phyloP scores from a whole-genome alignment of 2,329 filamentous ascomycete genomes.

The Fusarium sp. region DNA sequence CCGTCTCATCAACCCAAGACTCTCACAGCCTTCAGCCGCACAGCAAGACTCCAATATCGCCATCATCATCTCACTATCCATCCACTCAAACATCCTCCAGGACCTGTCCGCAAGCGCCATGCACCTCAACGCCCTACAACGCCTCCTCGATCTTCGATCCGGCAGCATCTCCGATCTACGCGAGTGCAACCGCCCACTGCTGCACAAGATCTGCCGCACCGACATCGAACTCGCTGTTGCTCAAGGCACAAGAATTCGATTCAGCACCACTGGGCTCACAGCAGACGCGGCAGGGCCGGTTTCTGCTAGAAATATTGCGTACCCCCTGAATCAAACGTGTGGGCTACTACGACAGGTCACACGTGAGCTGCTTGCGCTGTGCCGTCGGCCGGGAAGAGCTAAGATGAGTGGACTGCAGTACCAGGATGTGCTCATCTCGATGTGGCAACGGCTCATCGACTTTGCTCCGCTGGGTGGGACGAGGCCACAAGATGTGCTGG shows the following conservation, averaged over 20 bases:
- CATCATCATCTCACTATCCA: conserved; percentile 32
- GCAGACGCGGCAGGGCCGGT: conserved; percentile 11
- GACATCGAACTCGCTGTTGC: conserved; percentile 21
- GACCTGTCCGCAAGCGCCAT: conserved; percentile 15
- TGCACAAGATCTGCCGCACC: conserved; percentile 37
- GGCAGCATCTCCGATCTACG: conserved; percentile 13
- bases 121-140: conserved; percentile 31
- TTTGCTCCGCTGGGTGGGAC: conserved; percentile 17
- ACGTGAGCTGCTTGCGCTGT: conserved; percentile 19
- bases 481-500: conserved; percentile 17
- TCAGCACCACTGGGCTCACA: conserved; percentile 14
- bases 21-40: conserved; percentile 11
- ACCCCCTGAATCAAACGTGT: conserved; percentile 19
- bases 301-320: not conserved
- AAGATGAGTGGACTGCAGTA: conserved; percentile 25
- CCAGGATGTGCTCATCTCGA: conserved; percentile 28
- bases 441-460: conserved; percentile 27
- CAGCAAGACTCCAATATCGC: conserved; percentile 32
- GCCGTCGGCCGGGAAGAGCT: conserved; percentile 8
- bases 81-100: conserved; percentile 31
- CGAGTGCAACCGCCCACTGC: conserved; percentile 17
- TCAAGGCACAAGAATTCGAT: conserved; percentile 20
- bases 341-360: conserved; percentile 8
- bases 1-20: conserved; percentile 26
- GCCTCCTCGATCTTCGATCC: not conserved